A percentile compares a stretch with the other conserved stretches of the same genome.
These are phyloP conservation scores for Fonsecaea multimorphosa DNA, from an alignment of 2,329 filamentous ascomycete species.

Conservation along the genomic window DNA sequence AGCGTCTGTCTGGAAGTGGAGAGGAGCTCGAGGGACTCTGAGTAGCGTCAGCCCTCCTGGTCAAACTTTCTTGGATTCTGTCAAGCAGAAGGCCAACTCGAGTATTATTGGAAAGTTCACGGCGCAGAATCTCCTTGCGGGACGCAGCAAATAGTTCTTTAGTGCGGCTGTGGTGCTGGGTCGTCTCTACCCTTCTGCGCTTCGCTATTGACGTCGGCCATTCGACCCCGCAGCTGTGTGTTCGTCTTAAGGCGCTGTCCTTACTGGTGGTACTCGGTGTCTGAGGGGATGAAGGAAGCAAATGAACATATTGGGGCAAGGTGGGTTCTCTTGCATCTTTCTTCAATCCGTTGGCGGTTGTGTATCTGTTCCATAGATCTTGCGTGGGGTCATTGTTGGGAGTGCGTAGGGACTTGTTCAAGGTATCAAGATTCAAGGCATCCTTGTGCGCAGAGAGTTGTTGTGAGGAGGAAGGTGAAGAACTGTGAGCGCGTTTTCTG, in stretches of 20 bases:
- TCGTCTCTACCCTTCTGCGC: conserved; percentile 64
- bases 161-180: conserved; percentile 51
- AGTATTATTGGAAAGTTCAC: conserved; percentile 51
- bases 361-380: conserved; percentile 79
- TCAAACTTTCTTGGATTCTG: conserved; percentile 64
- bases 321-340: conserved; percentile 53
- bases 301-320: conserved; percentile 66
- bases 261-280: conserved; percentile 59
- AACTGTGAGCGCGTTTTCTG: conserved; percentile 74
- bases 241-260: conserved; percentile 63
- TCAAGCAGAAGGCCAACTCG: conserved; percentile 66
- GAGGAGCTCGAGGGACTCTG: conserved; percentile 52
- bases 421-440: conserved; percentile 63
- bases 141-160: conserved; percentile 53
- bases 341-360: conserved; percentile 58
- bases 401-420: conserved; percentile 66
- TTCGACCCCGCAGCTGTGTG: conserved; percentile 71
- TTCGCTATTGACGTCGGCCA: conserved; percentile 70
- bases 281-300: conserved; percentile 74
- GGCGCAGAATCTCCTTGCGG: conserved; percentile 48
- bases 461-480: conserved; percentile 68
- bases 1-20: conserved; percentile 46
- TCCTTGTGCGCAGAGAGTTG: conserved; percentile 49
- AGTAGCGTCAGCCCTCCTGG: conserved; percentile 43
- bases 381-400: conserved; percentile 73